A percentile compares a stretch with the other conserved stretches of the same genome.
phyloP scores from a whole-genome alignment of 495 filamentous ascomycete genomes.

The Clohesyomyces aquaticus region DNA sequence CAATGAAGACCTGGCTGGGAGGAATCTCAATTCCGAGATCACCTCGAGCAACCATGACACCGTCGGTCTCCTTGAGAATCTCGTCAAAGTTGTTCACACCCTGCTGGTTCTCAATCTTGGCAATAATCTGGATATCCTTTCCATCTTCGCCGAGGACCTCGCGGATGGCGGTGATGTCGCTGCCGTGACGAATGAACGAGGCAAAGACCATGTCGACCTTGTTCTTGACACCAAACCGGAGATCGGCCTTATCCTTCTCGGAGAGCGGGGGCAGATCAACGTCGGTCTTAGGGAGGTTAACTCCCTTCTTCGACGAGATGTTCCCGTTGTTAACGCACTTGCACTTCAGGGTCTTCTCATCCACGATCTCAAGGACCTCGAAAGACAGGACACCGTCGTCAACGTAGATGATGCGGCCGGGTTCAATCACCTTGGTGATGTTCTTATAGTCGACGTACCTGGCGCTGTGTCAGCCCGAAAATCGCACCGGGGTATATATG shows the following conservation, averaged over 20 bases:
- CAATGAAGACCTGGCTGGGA: constrained; percentile 95
- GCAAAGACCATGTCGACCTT: constrained; percentile 98
- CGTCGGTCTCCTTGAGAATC: constrained; percentile 93
- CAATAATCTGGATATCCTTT: constrained; percentile 97
- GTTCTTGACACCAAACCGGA: constrained; percentile 96
- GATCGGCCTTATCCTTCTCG: constrained; percentile 95
- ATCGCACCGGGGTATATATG: neutral
- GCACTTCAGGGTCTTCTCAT: constrained; percentile 83
- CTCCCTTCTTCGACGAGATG: constrained; percentile 97
- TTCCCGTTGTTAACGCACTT: constrained; percentile 93
- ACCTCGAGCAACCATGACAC: constrained; percentile 99
- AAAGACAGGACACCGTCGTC: constrained; percentile 97
- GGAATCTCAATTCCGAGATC: constrained; percentile 98
- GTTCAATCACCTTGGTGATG: constrained; percentile 95
- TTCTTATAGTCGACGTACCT: constrained; percentile 99
- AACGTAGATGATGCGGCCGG: constrained; percentile 96
- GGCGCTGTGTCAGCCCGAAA: neutral
- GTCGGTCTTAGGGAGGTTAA: constrained; percentile 97
- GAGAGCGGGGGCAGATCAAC: constrained; percentile 96
- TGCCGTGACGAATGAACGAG: constrained; percentile 92
- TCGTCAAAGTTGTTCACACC: constrained; percentile 99
- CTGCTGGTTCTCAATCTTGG: constrained; percentile 99
- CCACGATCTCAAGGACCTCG: constrained; percentile 82
- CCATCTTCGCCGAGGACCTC: constrained; percentile 90
- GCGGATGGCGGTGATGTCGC: constrained; percentile 90